These are phyloP conservation scores for Arthroderma sp. DNA, from an alignment of 2,329 filamentous ascomycete species.

Conservation along the genomic window DNA sequence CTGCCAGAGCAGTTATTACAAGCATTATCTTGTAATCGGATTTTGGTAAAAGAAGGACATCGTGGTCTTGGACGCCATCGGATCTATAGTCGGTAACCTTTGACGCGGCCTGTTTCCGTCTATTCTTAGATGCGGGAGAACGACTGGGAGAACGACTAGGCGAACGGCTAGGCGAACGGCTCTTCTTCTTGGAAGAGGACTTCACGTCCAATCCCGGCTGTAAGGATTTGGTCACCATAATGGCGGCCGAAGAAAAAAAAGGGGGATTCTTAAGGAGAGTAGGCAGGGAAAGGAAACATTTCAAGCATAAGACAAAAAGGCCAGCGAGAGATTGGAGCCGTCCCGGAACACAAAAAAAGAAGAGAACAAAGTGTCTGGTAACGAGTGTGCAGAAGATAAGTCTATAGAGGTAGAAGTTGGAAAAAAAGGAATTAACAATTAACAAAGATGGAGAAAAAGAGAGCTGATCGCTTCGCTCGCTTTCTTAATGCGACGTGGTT, in stretches of 20 bases:
- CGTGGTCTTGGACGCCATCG: conserved; percentile 61
- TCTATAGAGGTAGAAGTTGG: too few relatives aligned
- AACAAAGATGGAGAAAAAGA: too few relatives aligned
- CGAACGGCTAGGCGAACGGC: conserved; percentile 19
- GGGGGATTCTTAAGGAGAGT: neutral
- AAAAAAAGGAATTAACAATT: too few relatives aligned
- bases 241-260: conserved; percentile 8
- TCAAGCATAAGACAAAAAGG: neutral
- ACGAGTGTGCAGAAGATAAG: neutral
- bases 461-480: too few relatives aligned
- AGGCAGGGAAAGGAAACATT: neutral
- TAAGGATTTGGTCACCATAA: conserved; percentile 10
- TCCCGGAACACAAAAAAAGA: too few relatives aligned
- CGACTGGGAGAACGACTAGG: conserved; percentile 26
- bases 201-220: conserved; percentile 26
- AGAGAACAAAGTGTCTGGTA: neutral
- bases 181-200: conserved; percentile 18
- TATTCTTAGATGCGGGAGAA: conserved; percentile 27
- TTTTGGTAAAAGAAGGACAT: conserved; percentile 73
- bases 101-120: conserved; percentile 17
- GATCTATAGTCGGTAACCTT: conserved; percentile 32
- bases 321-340: neutral
- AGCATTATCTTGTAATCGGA: conserved; percentile 71
- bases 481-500: too few relatives aligned
- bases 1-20: conserved; percentile 59